These are phyloP conservation scores for Blastocystis sp. DNA, from an alignment of 352 stramenopile species.

Conservation along the genomic window DNA sequence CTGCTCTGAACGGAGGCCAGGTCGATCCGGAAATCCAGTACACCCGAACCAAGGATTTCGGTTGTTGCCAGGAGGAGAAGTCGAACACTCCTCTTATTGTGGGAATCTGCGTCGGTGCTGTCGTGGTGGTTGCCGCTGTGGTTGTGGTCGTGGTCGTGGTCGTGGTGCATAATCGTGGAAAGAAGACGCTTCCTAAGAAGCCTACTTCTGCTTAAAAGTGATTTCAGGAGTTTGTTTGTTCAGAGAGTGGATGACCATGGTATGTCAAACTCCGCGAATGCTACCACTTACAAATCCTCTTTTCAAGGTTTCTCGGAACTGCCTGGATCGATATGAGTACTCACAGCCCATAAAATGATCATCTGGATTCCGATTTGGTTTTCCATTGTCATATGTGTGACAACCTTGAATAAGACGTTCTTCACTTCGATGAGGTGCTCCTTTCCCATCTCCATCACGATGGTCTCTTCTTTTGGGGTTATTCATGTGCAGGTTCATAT, in stretches of 20 bases:
- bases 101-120: conserved; percentile 1
- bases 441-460: conserved; percentile 42
- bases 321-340: too few relatives aligned
- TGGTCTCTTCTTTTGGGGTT: not conserved
- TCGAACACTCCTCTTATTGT: not conserved
- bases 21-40: not conserved
- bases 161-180: not conserved
- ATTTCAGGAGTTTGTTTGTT: not conserved
- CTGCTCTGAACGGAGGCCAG: not conserved
- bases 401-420: conserved; percentile 46
- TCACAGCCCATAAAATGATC: conserved; percentile 52
- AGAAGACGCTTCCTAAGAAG: conserved; percentile 6
- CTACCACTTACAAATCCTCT: too few relatives aligned
- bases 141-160: not conserved
- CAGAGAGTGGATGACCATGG: not conserved
- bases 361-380: conserved; percentile 56
- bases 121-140: conserved; percentile 16
- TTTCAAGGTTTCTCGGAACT: too few relatives aligned
- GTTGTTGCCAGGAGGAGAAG: conserved; percentile 34
- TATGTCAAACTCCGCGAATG: not conserved
- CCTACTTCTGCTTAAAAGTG: not conserved
- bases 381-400: conserved; percentile 49
- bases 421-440: conserved; percentile 50
- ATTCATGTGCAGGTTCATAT: conserved; percentile 36
- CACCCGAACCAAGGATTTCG: conserved; percentile 15